These are phyloP conservation scores for Trichoderma afroharzianum DNA, from an alignment of 2,329 filamentous ascomycete genomes.

Conservation along the genomic window DNA sequence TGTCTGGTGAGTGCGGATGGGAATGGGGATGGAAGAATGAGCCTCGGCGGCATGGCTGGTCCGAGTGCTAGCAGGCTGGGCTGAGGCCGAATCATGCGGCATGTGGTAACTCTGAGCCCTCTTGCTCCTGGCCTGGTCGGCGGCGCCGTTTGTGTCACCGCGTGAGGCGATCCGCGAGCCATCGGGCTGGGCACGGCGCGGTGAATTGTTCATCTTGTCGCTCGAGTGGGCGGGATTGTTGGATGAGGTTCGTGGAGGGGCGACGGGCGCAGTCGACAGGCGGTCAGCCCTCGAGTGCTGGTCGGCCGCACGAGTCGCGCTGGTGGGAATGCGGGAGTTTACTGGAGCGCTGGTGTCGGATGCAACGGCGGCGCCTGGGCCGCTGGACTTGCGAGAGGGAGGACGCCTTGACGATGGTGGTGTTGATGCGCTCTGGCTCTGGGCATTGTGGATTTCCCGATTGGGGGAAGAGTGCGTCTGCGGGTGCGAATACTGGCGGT, in stretches of 20 bases:
- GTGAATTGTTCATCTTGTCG: slow-evolving; percentile 43
- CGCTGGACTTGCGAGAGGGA: slow-evolving; percentile 50
- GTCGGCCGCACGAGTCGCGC: slow-evolving; percentile 40
- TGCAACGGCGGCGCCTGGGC: slow-evolving; percentile 40
- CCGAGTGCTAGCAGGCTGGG: slow-evolving; percentile 36
- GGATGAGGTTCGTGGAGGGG: slow-evolving; percentile 79
- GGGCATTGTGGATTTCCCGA: slow-evolving; percentile 56
- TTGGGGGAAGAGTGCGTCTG: slow-evolving; percentile 49
- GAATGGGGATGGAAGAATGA: slow-evolving; percentile 32
- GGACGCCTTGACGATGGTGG: slow-evolving; percentile 52
- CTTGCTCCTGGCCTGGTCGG: slow-evolving; percentile 32
- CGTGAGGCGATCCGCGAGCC: slow-evolving; percentile 34
- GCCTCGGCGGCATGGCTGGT: slow-evolving; percentile 38
- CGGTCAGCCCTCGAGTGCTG: slow-evolving; percentile 47
- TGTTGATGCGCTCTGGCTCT: slow-evolving; percentile 44
- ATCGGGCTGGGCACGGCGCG: slow-evolving; percentile 39
- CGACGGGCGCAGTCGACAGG: slow-evolving; percentile 63
- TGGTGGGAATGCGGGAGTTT: slow-evolving; percentile 45
- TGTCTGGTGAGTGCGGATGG: slow-evolving; percentile 43
- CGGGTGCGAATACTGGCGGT: slow-evolving; percentile 45
- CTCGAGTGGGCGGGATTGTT: slow-evolving; percentile 48
- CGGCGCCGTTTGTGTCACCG: slow-evolving; percentile 28
- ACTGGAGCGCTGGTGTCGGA: slow-evolving; percentile 42
- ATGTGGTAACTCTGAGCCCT: slow-evolving; percentile 26
- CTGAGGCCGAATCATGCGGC: slow-evolving; percentile 37